Conservation (phyloP, 2,329 filamentous ascomycete genomes). For the Sporothrix curviconia region DNA sequence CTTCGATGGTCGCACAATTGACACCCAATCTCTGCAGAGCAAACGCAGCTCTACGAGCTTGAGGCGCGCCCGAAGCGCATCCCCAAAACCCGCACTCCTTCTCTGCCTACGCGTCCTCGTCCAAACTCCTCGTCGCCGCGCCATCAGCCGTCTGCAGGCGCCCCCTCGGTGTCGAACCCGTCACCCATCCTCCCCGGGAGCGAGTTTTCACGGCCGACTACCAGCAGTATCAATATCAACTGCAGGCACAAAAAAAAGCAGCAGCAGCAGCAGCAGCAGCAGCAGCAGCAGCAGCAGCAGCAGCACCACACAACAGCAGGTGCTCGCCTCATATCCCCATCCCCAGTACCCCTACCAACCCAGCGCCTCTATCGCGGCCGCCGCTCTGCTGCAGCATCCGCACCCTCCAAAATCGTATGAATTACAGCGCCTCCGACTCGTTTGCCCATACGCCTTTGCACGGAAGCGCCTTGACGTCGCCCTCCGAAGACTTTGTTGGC, state of each 20-base stretch:
- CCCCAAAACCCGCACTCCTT: conserved; percentile 43
- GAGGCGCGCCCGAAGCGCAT: conserved; percentile 54
- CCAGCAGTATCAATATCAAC: conserved; percentile 20
- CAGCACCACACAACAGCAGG: conserved; percentile 4
- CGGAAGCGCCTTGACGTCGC: conserved; percentile 36
- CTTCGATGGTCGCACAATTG: conserved; percentile 45
- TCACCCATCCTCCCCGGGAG: conserved; percentile 40
- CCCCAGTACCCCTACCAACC: conserved; percentile 9
- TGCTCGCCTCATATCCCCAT: neutral
- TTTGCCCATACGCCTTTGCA: conserved; percentile 23
- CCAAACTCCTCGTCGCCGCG: conserved; percentile 42
- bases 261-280: neutral
- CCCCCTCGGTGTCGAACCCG: conserved; percentile 28
- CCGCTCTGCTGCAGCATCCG: conserved; percentile 14
- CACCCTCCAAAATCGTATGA: conserved; percentile 13
- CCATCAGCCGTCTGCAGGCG: conserved; percentile 33
- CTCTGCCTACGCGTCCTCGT: conserved; percentile 40
- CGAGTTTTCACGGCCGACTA: conserved; percentile 38
- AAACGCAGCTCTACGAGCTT: conserved; percentile 59
- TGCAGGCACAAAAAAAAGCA: neutral
- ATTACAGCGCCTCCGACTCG: conserved; percentile 23
- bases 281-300: conserved; percentile 14
- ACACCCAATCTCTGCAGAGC: conserved; percentile 52
- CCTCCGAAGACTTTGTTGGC: conserved; percentile 56
- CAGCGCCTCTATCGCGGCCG: conserved; percentile 10